Percentiles rank a stretch among this genome's conserved stretches.
These are phyloP conservation scores for Botrytis deweyae DNA, from an alignment of 2,329 filamentous ascomycete genomes.

Conservation along the genomic window DNA sequence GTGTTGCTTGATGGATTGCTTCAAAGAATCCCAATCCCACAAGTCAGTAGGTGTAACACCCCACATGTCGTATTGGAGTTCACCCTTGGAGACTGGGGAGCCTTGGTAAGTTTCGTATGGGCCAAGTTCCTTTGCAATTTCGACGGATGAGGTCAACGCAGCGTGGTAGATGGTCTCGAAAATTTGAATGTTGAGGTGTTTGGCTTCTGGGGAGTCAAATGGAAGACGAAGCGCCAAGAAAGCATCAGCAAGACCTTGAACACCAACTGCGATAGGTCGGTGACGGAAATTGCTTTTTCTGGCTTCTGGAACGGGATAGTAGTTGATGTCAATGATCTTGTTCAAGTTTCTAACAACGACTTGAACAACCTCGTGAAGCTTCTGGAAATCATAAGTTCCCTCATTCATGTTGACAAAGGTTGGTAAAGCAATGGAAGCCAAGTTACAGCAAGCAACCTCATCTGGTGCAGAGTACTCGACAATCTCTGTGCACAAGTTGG, in stretches of 20 bases:
- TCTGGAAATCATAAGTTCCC: constrained; percentile 90
- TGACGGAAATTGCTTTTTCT: constrained; percentile 97
- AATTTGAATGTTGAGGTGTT: constrained; percentile 93
- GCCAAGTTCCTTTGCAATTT: constrained; percentile 80
- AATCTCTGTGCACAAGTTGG: constrained; percentile 98
- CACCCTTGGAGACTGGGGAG: constrained; percentile 89
- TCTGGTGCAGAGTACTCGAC: constrained; percentile 96
- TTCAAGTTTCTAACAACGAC: constrained; percentile 95
- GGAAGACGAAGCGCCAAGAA: constrained; percentile 96
- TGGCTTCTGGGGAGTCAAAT: constrained; percentile 94
- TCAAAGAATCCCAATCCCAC: constrained; percentile 92
- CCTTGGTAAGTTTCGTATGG: constrained; percentile 89
- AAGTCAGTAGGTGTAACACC: constrained; percentile 87
- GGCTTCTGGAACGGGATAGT: constrained; percentile 95
- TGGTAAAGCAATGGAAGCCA: constrained; percentile 90
- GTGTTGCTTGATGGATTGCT: constrained; percentile 86
- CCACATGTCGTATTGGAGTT: constrained; percentile 99
- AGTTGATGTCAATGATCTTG: constrained; percentile 97
- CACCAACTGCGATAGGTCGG: constrained; percentile 91
- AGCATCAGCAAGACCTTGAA: constrained; percentile 95
- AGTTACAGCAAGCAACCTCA: constrained; percentile 97
- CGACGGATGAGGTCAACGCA: constrained; percentile 82
- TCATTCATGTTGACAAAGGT: constrained; percentile 85
- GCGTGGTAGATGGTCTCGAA: constrained; percentile 99
- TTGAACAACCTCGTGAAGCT: constrained; percentile 90